phyloP scores from a whole-genome alignment of 164 flowering plant genomes.

The Warburgia ugandensis region DNA sequence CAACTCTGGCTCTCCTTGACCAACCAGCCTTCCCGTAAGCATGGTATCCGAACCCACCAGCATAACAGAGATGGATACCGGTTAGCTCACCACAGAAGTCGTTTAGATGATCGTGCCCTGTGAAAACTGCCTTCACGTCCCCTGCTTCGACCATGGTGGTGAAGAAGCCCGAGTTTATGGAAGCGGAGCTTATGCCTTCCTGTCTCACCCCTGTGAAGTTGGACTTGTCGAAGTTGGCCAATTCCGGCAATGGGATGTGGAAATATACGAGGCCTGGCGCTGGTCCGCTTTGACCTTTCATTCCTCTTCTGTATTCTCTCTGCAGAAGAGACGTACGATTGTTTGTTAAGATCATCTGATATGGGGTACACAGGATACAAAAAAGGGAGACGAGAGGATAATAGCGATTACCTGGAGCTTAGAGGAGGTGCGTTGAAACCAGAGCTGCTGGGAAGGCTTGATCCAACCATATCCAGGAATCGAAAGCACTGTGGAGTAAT shows the following conservation, averaged over 20 bases:
- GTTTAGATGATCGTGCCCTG: slow-evolving; percentile 85
- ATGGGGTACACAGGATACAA: not conserved
- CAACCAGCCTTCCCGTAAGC: slow-evolving; percentile 97
- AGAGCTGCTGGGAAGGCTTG: slow-evolving; percentile 80
- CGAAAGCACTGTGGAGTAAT: slow-evolving; percentile 74
- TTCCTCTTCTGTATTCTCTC: slow-evolving; percentile 47
- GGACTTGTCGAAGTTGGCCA: slow-evolving; percentile 49
- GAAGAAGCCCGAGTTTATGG: slow-evolving; percentile 90
- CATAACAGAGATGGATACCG: slow-evolving; percentile 73
- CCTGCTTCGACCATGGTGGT: slow-evolving; percentile 71
- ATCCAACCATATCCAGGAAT: slow-evolving; percentile 91
- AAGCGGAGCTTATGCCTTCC: slow-evolving; percentile 79
- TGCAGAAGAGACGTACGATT: slow-evolving; percentile 22
- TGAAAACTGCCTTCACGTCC: slow-evolving; percentile 84
- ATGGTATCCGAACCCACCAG: slow-evolving; percentile 96
- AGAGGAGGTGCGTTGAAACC: slow-evolving; percentile 70
- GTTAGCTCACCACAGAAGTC: slow-evolving; percentile 84
- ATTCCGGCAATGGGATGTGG: slow-evolving; percentile 94
- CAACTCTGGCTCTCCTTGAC: slow-evolving; percentile 83
- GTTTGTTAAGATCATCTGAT: not conserved
- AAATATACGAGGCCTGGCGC: slow-evolving; percentile 90
- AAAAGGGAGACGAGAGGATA: not conserved
- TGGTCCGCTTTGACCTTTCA: slow-evolving; percentile 40
- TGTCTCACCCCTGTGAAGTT: slow-evolving; percentile 74
- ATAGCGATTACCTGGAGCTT: slow-evolving; percentile 59